Conservation (phyloP, 139 green algal genomes). For the Dunaliella sp. region DNA sequence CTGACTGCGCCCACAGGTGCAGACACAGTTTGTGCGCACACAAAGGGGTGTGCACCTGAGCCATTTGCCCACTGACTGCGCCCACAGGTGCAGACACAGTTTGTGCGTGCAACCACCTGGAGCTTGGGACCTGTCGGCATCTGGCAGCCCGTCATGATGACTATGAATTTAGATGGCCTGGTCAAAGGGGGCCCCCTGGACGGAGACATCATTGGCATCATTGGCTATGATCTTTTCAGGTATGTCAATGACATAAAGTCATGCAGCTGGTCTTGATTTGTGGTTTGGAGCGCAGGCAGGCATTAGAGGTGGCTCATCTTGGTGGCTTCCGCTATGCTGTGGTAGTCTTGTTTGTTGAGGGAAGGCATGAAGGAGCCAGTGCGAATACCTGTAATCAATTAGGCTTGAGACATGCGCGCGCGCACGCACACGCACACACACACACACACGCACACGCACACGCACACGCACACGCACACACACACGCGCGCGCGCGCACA, state of each 20-base stretch:
- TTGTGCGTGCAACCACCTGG: constrained; percentile 30
- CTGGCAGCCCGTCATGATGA: constrained; percentile 36
- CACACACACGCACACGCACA: background rate
- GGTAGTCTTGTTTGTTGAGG: no score
- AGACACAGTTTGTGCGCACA: no score
- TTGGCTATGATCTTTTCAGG: constrained; percentile 59
- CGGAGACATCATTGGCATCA: constrained; percentile 56
- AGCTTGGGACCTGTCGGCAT: constrained; percentile 41
- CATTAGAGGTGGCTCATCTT: no score
- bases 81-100: constrained; percentile 25
- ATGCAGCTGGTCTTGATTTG: no score
- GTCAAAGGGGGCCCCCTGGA: constrained; percentile 31
- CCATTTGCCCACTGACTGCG: background rate
- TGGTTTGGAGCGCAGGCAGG: no score
- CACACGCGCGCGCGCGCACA: background rate
- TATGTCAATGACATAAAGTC: no score
- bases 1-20: background rate
- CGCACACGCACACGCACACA: background rate
- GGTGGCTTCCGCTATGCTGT: no score
- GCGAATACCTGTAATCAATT: no score
- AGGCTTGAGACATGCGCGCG: background rate
- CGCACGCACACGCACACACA: background rate
- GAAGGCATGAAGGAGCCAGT: no score
- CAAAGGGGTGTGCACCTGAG: no score
- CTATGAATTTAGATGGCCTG: constrained; percentile 31